Evolutionary conservation across 2,329 filamentous ascomycete species (phyloP), one percentile per base, ranked within the genome.

Genomic region (Acephala macrosclerotiorum): DNA sequence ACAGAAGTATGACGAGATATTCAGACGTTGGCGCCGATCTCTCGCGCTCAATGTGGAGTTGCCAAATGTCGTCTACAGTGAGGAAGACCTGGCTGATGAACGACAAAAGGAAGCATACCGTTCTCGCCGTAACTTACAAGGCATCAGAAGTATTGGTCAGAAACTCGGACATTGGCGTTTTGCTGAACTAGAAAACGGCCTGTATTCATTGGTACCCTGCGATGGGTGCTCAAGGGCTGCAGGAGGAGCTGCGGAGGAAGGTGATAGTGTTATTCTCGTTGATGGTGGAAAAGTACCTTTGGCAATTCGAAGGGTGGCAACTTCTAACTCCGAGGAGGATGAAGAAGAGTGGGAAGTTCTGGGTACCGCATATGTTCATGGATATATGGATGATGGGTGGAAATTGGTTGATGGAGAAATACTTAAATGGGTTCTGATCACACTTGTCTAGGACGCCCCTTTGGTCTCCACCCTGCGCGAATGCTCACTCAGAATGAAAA

Each of bases 311-410:
- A 14, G 18, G 18, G 38, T 42, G 12, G 3, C 3, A 6, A 18
- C 3, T 36, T 26, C 16, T 20, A 18, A 33, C 25, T 18, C 20
- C 18, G 11, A 56, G 25, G 33, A 18, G 6, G 20, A 35, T 12
- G 51, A n/a, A 56, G 53, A n/a, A 5, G 14, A 29, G 25, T 57
- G 53, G 53, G 53, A 56, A 35, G 51, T 56, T 33, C 16, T 56
- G 7, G 51, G 51, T 1, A 56, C 51, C 4, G 51, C 51, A n/a
- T 56, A 56, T 35, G 51, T 33, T 29, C 51, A 56, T 56, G 51
- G 51, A 33, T 56, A 22, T 12, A 56, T 56, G 51, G 51, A 56
- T 35, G 25, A 26, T 3, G 53, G 53, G 36, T n/a, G 53, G 29
- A n/a, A 36, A 57, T n/a, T 57, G 38, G 14, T 14, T 57, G 29